Evolutionary conservation across 2,329 filamentous ascomycete genomes (phyloP), one percentile per base, ranked within the genome.

Genomic region (Leptographium flavum): DNA sequence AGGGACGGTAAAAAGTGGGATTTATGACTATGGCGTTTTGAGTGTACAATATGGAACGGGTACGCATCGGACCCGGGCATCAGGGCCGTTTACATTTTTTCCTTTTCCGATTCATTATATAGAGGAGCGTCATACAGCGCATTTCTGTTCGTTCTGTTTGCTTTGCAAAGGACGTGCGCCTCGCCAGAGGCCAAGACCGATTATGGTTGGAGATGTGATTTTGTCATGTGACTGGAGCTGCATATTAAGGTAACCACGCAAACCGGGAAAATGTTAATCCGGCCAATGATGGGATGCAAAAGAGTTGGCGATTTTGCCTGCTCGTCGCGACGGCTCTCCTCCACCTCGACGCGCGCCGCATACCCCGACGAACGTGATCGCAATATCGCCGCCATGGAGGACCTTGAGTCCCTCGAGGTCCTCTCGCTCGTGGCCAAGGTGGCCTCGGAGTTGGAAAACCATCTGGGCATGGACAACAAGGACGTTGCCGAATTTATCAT

Each of bases 401-500:
- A 95, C 58, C 74, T 98, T 54, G 77, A 85, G 62, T 84, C 86
- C 55, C 79, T 98, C 59, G 92, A 98, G 71, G 73, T 93, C 49
- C 74, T 98, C 45, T 94, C 88, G 56, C 80, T 98, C 57, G 87
- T 96, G 46, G 92, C 87, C 42, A 94, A 90, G 63, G 87, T 98
- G 55, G 87, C 87, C 14, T 90, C 84, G 17, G 92, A 98, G 64
- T 73, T 98, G 44, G 83, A 94, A 56, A 98, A 98, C 58, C 86
- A 98, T 64, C 66, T 96, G 48, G 87, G 88, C 46, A 79, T 95
- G 55, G 83, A 76, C 60, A 88, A 98, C 65, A 95, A 94, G 64
- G 94, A 87, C 5, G 78, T 98, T 23, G 88, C 92, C 54, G 92
- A 98, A 63, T 98, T 94, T 59, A 79, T 98, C 56, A 94, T 98